These are phyloP conservation scores for Ceratobasidium sp. DNA, from an alignment of 1,284 basidiomycete species.

Conservation along the genomic window DNA sequence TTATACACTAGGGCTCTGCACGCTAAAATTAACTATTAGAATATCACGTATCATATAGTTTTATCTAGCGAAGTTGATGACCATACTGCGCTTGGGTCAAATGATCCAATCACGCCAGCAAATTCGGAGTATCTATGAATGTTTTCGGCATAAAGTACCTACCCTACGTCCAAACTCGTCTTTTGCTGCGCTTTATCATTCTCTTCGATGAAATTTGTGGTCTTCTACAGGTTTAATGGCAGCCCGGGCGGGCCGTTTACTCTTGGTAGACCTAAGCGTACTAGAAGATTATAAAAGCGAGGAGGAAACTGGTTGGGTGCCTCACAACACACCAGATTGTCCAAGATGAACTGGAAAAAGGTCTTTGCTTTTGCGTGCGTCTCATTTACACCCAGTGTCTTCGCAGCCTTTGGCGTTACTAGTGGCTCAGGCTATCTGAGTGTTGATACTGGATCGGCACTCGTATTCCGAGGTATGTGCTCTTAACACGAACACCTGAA, in stretches of 20 bases:
- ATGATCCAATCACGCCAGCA: conserved; percentile 11
- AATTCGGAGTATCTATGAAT: conserved; percentile 27
- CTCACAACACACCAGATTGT: not conserved
- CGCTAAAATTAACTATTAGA: conserved; percentile 20
- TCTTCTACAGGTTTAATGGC: not conserved
- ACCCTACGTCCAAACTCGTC: not conserved
- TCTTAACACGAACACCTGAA: no score
- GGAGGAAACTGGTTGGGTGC: not conserved
- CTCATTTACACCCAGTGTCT: conserved; percentile 4
- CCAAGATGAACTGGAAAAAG: conserved; percentile 4
- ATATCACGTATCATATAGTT: not conserved
- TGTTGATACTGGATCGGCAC: conserved; percentile 24
- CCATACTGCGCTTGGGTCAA: conserved; percentile 7
- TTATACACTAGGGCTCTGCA: not conserved
- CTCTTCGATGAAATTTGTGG: not conserved
- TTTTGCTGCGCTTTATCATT: not conserved
- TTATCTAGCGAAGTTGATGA: not conserved
- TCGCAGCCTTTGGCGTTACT: conserved; percentile 28
- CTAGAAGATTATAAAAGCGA: not conserved
- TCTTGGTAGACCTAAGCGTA: no score
- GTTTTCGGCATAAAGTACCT: conserved; percentile 6
- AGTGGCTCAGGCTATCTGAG: conserved; percentile 29
- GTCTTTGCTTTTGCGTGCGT: conserved; percentile 2
- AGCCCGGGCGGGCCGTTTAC: conserved; percentile 10
- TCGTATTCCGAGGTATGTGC: conserved; percentile 24